Evolutionary conservation across 495 filamentous ascomycete genomes (phyloP).

Genomic region (Penicillium lividum): DNA sequence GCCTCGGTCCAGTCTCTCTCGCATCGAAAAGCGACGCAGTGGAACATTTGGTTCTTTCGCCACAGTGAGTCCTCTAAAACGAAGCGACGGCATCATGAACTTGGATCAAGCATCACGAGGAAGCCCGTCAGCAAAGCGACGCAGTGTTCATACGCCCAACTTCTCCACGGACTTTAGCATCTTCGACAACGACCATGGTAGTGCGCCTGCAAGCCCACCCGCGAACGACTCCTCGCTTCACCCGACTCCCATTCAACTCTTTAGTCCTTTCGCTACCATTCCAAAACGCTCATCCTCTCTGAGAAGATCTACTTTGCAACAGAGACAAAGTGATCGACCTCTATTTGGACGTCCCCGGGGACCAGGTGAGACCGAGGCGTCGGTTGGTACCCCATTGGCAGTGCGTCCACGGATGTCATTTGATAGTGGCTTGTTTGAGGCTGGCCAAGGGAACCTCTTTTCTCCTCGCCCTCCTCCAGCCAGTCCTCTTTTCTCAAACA

Average conservation of each 20-base stretch:
- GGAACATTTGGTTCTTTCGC: conserved; percentile 50
- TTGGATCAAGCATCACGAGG: conserved; percentile 73
- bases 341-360: conserved; percentile 54
- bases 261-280: conserved; percentile 45
- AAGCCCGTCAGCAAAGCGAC: conserved; percentile 82
- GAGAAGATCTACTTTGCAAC: conserved; percentile 83
- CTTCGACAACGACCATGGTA: conserved; percentile 55
- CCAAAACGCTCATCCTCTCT: conserved; percentile 65
- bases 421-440: conserved; percentile 66
- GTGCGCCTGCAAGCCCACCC: conserved; percentile 27
- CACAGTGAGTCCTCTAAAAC: conserved; percentile 84
- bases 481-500: conserved; percentile 40
- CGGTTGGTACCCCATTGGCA: conserved; percentile 37
- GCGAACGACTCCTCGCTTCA: conserved; percentile 29
- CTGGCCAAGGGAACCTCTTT: conserved; percentile 61
- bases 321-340: conserved; percentile 67
- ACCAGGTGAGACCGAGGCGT: conserved; percentile 33
- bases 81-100: conserved; percentile 88
- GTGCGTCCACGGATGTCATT: conserved; percentile 71
- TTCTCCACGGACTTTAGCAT: conserved; percentile 67
- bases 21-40: conserved; percentile 50
- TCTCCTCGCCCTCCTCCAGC: conserved; percentile 35
- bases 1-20: conserved; percentile 47
- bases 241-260: conserved; percentile 30
- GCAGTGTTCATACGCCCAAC: conserved; percentile 72